Percentiles rank a stretch among this genome's conserved stretches.
Evolutionary conservation across 495 filamentous ascomycete species (phyloP).

Genomic region (Hyaloscypha bicolor): DNA sequence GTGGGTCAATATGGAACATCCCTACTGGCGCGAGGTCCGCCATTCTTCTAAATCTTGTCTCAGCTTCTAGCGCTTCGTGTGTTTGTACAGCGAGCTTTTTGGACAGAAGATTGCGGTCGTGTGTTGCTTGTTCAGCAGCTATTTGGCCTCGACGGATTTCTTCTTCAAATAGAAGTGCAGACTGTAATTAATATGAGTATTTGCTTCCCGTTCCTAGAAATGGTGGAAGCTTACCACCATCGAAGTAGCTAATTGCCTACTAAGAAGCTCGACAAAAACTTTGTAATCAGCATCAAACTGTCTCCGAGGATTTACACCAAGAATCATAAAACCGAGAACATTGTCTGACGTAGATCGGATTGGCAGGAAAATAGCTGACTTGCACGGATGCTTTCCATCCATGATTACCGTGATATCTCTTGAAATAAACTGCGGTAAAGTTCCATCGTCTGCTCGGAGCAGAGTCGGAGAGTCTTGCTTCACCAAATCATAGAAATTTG

Average conservation of each 20-base stretch:
- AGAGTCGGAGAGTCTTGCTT: constrained; percentile 47
- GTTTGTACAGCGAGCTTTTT: constrained; percentile 22
- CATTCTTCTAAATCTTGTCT: constrained; percentile 16
- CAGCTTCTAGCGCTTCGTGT: constrained; percentile 17
- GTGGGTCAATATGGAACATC: constrained; percentile 24
- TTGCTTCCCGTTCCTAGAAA: neutral
- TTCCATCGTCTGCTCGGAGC: constrained; percentile 3
- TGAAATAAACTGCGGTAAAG: constrained; percentile 35
- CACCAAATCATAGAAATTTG: constrained; percentile 46
- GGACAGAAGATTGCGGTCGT: constrained; percentile 21
- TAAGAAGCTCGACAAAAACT: constrained; percentile 24
- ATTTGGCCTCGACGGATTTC: constrained; percentile 21
- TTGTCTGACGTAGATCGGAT: constrained; percentile 36
- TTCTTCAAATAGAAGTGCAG: constrained; percentile 25
- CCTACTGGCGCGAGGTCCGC: constrained; percentile 26
- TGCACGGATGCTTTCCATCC: constrained; percentile 57
- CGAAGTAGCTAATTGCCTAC: constrained; percentile 24
- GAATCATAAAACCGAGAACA: constrained; percentile 45
- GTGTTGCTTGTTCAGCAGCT: constrained; percentile 18
- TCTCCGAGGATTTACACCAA: constrained; percentile 47
- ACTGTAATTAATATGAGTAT: constrained; percentile 10
- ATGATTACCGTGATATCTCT: constrained; percentile 9
- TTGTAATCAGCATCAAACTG: constrained; percentile 45
- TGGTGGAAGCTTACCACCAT: constrained; percentile 13
- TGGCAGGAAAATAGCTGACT: constrained; percentile 62